Conservation (phyloP, 352 stramenopile genomes). For the Phytophthora nicotianae region DNA sequence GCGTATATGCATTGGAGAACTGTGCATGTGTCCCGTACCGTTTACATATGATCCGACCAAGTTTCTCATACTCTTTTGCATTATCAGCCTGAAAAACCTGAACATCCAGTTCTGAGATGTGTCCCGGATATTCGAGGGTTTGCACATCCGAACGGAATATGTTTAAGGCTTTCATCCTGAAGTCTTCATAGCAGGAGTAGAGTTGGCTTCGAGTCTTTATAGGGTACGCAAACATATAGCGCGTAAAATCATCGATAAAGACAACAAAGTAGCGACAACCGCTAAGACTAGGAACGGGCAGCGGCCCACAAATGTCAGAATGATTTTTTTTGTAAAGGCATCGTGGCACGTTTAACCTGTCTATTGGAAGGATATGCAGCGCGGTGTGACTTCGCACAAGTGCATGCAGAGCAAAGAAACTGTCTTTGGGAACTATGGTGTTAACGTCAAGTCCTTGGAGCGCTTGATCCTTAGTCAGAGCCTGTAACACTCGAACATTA, state of each 20-base stretch:
- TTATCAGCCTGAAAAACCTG: too few species aligned
- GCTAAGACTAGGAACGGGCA: constrained; percentile 9
- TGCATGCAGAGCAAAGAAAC: constrained; percentile 1
- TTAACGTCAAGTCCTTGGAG: neutral
- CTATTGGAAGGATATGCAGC: constrained; percentile 3
- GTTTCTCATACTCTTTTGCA: too few species aligned
- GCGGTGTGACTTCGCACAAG: constrained; percentile 2
- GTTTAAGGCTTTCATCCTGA: neutral
- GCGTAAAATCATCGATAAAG: constrained; percentile 8
- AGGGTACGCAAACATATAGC: constrained; percentile 7
- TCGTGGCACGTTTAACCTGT: neutral
- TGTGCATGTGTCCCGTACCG: too few species aligned
- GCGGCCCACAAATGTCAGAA: constrained; percentile 11
- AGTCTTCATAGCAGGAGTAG: neutral
- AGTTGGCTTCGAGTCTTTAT: neutral
- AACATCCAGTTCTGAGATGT: too few species aligned
- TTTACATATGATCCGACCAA: too few species aligned
- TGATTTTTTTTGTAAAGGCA: constrained; percentile 8
- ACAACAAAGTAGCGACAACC: constrained; percentile 12
- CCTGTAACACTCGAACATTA: constrained; percentile 8
- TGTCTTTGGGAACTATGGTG: neutral
- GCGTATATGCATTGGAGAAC: too few species aligned
- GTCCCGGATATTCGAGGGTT: neutral
- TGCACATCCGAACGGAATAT: too few species aligned
- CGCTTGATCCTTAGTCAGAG: neutral